phyloP scores from a whole-genome alignment of 2,329 filamentous ascomycete genomes.

The Trichoderma sp. region DNA sequence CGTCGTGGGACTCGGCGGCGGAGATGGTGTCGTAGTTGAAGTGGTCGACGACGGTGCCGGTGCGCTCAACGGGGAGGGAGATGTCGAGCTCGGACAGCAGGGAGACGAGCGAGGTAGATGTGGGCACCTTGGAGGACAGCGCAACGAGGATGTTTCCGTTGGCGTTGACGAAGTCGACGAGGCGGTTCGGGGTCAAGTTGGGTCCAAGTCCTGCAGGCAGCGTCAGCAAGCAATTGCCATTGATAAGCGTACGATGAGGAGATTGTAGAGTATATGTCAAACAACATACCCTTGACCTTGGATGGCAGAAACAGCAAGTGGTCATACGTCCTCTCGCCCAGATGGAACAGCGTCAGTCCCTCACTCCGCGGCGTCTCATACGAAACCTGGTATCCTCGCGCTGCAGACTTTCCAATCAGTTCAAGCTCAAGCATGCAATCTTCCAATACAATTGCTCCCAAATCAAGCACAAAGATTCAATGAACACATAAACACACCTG shows the following conservation, averaged over 20 bases:
- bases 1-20: slow-evolving; percentile 82
- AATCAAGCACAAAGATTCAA: background rate
- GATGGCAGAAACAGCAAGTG: slow-evolving; percentile 86
- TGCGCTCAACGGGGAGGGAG: slow-evolving; percentile 80
- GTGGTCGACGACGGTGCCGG: slow-evolving; percentile 86
- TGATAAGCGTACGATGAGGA: background rate
- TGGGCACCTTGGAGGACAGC: slow-evolving; percentile 71
- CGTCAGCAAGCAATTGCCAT: slow-evolving; percentile 8
- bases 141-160: slow-evolving; percentile 89
- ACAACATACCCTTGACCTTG: slow-evolving; percentile 75
- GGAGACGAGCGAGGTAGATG: slow-evolving; percentile 72
- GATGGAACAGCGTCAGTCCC: slow-evolving; percentile 74
- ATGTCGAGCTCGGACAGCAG: slow-evolving; percentile 89
- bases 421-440: slow-evolving; percentile 31
- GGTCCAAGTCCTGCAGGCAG: slow-evolving; percentile 72
- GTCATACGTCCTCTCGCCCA: slow-evolving; percentile 87
- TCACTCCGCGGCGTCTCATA: slow-evolving; percentile 85
- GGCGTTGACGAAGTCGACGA: slow-evolving; percentile 89
- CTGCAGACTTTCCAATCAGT: slow-evolving; percentile 50
- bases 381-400: slow-evolving; percentile 76
- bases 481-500: slow-evolving; percentile 54
- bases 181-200: slow-evolving; percentile 78
- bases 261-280: background rate
- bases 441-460: background rate
- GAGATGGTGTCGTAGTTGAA: slow-evolving; percentile 85